Evolutionary conservation across 2,329 filamentous ascomycete species (phyloP), one percentile per base, ranked within the genome.

Genomic region (Claviceps sorghi): DNA sequence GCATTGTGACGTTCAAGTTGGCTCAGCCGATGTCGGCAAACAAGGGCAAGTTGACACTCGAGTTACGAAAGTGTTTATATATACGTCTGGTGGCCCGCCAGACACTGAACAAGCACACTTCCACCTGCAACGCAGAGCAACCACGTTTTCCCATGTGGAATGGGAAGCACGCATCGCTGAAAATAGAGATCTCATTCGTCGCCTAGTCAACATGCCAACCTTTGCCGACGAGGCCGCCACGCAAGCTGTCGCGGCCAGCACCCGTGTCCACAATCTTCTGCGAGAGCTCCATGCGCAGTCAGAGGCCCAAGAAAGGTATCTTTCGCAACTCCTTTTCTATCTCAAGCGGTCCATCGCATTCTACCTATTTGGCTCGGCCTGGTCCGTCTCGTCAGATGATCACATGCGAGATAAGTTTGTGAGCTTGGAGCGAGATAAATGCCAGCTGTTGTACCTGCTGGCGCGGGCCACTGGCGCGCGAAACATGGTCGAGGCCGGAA

Each of bases 371-470:
- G 60, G 59, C 17, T 46, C 53, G 1, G 59, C 21, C 40, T 66
- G 52, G 55, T 58, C 50, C 51, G 51, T 58, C 50, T 45, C 53
- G n/a, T 51, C 48, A 19, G 66, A 73, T 53, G 56, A 63, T 15
- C 60, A 68, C 17, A 72, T 73, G 69, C 65, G 62, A 17, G 75
- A 80, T 59, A 78, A 77, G 58, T 81, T 82, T 60, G 74, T 83
- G 50, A 77, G 77, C 0, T 67, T 83, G 1, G 78, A 81, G 40
- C 64, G 69, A 9, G 77, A 82, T 60, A 83, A 83, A 61, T 77
- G 72, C 57, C 66, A 72, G 3, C 69, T 80, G 41, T 64, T 78
- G 1, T 82, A 83, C 61, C 72, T 76, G 19, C 67, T 83, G 0
- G 60, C 72, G 2, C 69, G 71, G 3, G 67, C 71, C 11, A 73